These are phyloP conservation scores for Wickerhamiella infanticola DNA, from an alignment of 1,139 yeast genomes.

Conservation along the genomic window DNA sequence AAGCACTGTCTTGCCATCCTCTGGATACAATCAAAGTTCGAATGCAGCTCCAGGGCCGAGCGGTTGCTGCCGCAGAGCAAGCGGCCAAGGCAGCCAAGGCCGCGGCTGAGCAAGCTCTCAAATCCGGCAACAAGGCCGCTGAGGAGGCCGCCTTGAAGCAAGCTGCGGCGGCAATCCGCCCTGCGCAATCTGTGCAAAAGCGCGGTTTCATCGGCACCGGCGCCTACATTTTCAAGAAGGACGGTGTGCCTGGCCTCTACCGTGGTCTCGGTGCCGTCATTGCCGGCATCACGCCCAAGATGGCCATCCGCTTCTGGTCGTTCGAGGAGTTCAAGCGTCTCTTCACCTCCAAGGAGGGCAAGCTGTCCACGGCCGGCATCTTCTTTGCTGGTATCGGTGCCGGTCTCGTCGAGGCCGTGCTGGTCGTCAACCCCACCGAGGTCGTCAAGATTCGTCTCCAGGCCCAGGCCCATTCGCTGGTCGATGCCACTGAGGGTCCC, in stretches of 20 bases:
- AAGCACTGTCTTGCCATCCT: conserved; percentile 94
- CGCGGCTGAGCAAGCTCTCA: conserved; percentile 2
- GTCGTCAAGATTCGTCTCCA: conserved; percentile 92
- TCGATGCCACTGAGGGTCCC: conserved; percentile 65
- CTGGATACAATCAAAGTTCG: conserved; percentile 84
- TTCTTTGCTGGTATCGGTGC: conserved; percentile 95
- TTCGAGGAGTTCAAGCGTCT: conserved; percentile 74
- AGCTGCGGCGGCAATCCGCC: conserved; percentile 7
- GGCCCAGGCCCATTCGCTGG: conserved; percentile 84
- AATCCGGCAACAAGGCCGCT: conserved; percentile 20
- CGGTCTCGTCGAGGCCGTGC: conserved; percentile 89
- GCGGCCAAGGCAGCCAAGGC: conserved; percentile 8
- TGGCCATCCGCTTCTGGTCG: conserved; percentile 93
- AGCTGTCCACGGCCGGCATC: conserved; percentile 46
- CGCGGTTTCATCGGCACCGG: conserved; percentile 86
- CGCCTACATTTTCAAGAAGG: conserved; percentile 56
- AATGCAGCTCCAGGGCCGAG: conserved; percentile 51
- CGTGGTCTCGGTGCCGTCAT: conserved; percentile 96
- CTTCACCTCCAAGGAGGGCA: conserved; percentile 44
- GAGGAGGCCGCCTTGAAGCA: conserved; percentile 23
- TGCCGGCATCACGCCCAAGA: conserved; percentile 93
- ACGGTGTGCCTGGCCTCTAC: conserved; percentile 73
- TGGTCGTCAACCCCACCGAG: conserved; percentile 93
- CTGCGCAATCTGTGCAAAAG: conserved; percentile 31
- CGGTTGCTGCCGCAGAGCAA: conserved; percentile 12